Evolutionary conservation across 768 basidiomycete genomes (phyloP).

Genomic region (Psilocybe azurescens): DNA sequence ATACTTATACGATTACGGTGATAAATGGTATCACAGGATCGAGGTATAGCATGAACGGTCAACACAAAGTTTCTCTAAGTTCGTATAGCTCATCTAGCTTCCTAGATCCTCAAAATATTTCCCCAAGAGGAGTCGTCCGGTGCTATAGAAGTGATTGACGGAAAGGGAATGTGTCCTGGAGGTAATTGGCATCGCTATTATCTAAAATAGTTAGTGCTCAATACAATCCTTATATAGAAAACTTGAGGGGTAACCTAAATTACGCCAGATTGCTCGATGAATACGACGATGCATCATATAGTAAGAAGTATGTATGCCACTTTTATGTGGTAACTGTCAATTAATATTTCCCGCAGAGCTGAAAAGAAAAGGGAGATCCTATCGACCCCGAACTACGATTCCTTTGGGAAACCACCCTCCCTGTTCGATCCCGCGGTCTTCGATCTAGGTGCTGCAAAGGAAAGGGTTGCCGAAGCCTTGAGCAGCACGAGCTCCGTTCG

Average conservation of each 20-base stretch:
- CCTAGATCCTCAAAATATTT: slow-evolving; percentile 27
- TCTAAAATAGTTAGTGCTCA: neutral
- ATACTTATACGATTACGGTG: slow-evolving; percentile 39
- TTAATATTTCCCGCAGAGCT: slow-evolving; percentile 7
- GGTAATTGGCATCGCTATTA: slow-evolving; percentile 8
- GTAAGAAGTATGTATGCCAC: slow-evolving; percentile 14
- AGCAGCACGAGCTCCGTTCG: slow-evolving; percentile 30
- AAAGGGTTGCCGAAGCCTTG: slow-evolving; percentile 28
- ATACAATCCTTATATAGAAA: slow-evolving; percentile 20
- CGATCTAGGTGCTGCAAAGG: slow-evolving; percentile 27
- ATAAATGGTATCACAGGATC: slow-evolving; percentile 36
- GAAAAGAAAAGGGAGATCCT: slow-evolving; percentile 35
- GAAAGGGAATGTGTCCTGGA: slow-evolving; percentile 34
- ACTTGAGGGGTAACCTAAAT: slow-evolving; percentile 28
- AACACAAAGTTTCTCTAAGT: too few relatives aligned
- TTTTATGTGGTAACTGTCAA: neutral
- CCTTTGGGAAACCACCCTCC: slow-evolving; percentile 28
- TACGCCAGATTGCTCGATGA: slow-evolving; percentile 27
- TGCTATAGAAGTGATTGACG: slow-evolving; percentile 28
- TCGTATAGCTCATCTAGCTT: neutral
- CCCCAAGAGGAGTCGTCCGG: slow-evolving; percentile 32
- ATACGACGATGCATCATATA: slow-evolving; percentile 19
- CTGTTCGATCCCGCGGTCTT: slow-evolving; percentile 28
- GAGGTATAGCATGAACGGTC: slow-evolving; percentile 27
- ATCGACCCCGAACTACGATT: slow-evolving; percentile 32